Conservation (phyloP, 2,329 filamentous ascomycete genomes). For the Keithomyces neogunnii region DNA sequence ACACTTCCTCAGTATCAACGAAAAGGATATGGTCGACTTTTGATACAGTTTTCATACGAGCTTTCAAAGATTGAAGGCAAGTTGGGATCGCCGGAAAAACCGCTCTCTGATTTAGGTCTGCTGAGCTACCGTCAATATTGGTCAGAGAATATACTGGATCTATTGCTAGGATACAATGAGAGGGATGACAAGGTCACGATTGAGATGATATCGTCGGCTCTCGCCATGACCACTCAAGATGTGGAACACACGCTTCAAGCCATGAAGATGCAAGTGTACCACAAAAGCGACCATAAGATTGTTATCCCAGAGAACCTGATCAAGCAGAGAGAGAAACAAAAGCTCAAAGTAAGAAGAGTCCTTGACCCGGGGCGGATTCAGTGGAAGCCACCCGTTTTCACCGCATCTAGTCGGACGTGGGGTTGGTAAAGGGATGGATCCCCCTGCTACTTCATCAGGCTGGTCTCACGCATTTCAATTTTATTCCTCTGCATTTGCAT, state of each 20-base stretch:
- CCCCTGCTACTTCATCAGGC: too few species aligned
- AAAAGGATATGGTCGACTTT: slow-evolving; percentile 82
- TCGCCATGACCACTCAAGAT: slow-evolving; percentile 96
- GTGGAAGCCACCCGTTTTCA: slow-evolving; percentile 96
- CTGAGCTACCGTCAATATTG: slow-evolving; percentile 95
- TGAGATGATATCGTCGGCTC: slow-evolving; percentile 67
- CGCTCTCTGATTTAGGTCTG: slow-evolving; percentile 84
- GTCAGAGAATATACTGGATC: slow-evolving; percentile 87
- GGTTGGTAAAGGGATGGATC: slow-evolving; percentile 58
- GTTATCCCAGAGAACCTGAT: slow-evolving; percentile 81
- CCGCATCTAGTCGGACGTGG: slow-evolving; percentile 84
- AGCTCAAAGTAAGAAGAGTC: slow-evolving; percentile 63
- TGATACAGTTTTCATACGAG: slow-evolving; percentile 97
- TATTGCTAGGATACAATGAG: slow-evolving; percentile 67
- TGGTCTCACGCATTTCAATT: too few species aligned
- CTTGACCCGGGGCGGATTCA: slow-evolving; percentile 75
- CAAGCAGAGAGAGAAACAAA: slow-evolving; percentile 70
- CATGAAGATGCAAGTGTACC: slow-evolving; percentile 90
- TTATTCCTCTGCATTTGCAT: too few species aligned
- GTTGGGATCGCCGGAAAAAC: slow-evolving; percentile 92
- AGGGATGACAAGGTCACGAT: slow-evolving; percentile 69
- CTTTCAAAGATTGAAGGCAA: slow-evolving; percentile 92
- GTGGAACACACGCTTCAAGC: slow-evolving; percentile 92
- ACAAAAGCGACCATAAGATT: slow-evolving; percentile 94
- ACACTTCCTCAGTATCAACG: slow-evolving; percentile 94